A percentile compares a stretch with the other conserved stretches of the same genome.
phyloP scores from a whole-genome alignment of 1,284 basidiomycete genomes.

The Heliocybe sulcata region DNA sequence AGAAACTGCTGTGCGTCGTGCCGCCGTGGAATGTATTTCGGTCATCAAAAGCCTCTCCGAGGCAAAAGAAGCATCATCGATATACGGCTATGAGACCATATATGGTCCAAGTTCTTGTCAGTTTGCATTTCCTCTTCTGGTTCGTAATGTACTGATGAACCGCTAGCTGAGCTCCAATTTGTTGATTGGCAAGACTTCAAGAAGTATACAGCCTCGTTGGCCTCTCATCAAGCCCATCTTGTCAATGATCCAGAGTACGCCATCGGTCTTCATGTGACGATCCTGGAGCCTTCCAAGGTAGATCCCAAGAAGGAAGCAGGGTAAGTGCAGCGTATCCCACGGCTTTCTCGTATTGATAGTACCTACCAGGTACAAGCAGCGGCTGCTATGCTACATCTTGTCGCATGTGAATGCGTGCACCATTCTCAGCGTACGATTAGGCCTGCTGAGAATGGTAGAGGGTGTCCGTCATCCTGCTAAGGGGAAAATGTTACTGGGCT shows the following conservation, averaged over 20 bases:
- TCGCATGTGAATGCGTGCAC: slow-evolving; percentile 74
- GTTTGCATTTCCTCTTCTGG: slow-evolving; percentile 18
- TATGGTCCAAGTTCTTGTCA: slow-evolving; percentile 68
- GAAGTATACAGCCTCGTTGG: slow-evolving; percentile 57
- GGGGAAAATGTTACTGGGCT: slow-evolving; percentile 55
- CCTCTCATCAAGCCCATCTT: slow-evolving; percentile 54
- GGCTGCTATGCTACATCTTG: slow-evolving; percentile 72
- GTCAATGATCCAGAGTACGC: slow-evolving; percentile 65
- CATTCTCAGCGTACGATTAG: slow-evolving; percentile 39
- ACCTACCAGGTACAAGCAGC: slow-evolving; percentile 58
- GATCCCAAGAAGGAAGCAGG: slow-evolving; percentile 60
- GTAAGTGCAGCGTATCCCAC: slow-evolving; percentile 28
- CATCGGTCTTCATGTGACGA: slow-evolving; percentile 53
- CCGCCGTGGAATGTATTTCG: slow-evolving; percentile 60
- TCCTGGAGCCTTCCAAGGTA: slow-evolving; percentile 36
- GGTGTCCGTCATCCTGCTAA: slow-evolving; percentile 62
- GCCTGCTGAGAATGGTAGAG: slow-evolving; percentile 54
- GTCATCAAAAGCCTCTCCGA: slow-evolving; percentile 33
- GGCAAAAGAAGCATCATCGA: slow-evolving; percentile 39
- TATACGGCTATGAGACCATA: slow-evolving; percentile 80
- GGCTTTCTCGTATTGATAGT: slow-evolving; percentile 3
- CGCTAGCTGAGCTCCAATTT: slow-evolving; percentile 66
- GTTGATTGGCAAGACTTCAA: slow-evolving; percentile 68
- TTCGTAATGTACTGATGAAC: slow-evolving; percentile 1
- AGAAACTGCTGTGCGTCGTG: slow-evolving; percentile 47